Base-by-base conservation (phyloP, 1,139 yeast species). In the Geotrichum klebahnii region DNA sequence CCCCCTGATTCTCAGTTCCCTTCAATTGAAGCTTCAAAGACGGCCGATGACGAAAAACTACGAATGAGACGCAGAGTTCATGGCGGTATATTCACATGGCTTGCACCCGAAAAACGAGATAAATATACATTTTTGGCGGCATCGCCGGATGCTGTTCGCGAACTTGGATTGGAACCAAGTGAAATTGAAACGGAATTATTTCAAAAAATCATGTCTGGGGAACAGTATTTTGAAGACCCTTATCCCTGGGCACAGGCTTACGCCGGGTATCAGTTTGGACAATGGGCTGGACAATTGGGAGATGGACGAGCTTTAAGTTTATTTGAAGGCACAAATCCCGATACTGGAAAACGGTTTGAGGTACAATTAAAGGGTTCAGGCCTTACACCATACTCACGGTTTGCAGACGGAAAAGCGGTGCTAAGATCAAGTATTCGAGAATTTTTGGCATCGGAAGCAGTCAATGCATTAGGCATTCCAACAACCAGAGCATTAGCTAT, bases 401-500 rank as follows among this genome's bases (percentile, higher is more conserved):
- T 90, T 74, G 97, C 97, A 0, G 98, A 92, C 67, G 98, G 98
- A 1, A 89, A 88, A 61, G 97, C 97, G 0, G 95, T 89, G 2
- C 63, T 92, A 22, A 69, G 97, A 55, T 87, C 97, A 2, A 82
- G 95, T 34, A 81, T 92, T 36, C 73, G 97, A 41, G 98, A 92
- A 64, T 90, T 86, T 54, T 74, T 90, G 50, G 85, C 86, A 1
- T 84, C 94, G 3, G 98, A 92, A 62, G 82, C 86, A 43, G 72
- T 90, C 50, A 68, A 84, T 64, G 85, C 90, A 1, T 75, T 92
- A 32, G 94, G 95, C 0, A 81, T 92, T 8, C 96, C 97, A 0
- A 74, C 95, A 0, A 84, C 97, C 0, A 72, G 97, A 52, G 96
- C 96, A 0, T 67, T 92, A 43, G 75, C 95, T 1, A 66, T 92